These are phyloP conservation scores for Fragilariopsis cylindrus DNA, from an alignment of 108 stramenopile genomes.

Conservation along the genomic window DNA sequence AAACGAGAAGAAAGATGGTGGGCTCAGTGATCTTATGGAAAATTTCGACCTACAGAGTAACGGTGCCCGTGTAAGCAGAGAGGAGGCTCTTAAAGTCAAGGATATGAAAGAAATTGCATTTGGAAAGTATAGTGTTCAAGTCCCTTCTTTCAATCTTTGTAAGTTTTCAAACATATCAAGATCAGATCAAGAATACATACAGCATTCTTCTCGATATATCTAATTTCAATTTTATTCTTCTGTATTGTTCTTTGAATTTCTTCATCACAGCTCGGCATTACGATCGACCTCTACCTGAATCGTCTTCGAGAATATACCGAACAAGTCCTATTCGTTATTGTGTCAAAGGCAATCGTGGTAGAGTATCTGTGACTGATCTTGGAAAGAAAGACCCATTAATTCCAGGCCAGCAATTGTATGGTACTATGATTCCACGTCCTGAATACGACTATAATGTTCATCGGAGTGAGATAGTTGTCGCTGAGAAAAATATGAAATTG, in stretches of 20 bases:
- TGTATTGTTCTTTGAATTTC: not conserved
- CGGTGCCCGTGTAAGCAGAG: constrained; percentile 50
- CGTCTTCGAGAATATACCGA: constrained; percentile 52
- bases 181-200: not conserved
- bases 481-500: not conserved
- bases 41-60: constrained; percentile 30
- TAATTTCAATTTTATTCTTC: not conserved
- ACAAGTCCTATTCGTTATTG: constrained; percentile 8
- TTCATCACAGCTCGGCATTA: constrained; percentile 48
- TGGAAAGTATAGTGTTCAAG: constrained; percentile 49
- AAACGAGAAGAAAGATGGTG: constrained; percentile 28
- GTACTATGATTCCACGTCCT: constrained; percentile 44
- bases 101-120: constrained; percentile 63
- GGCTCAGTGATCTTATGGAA: constrained; percentile 24
- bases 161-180: not conserved
- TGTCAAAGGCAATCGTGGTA: not conserved
- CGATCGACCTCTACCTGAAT: constrained; percentile 71
- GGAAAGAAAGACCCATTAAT: constrained; percentile 7
- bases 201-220: not conserved
- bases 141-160: constrained; percentile 47
- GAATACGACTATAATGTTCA: constrained; percentile 18
- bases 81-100: constrained; percentile 71
- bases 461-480: not conserved
- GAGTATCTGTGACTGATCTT: constrained; percentile 19
- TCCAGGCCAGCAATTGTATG: constrained; percentile 45